Percentiles rank a stretch among this genome's conserved stretches.
phyloP scores from a whole-genome alignment of 108 stramenopile species.

The Cyclostephanos invisitatus region DNA sequence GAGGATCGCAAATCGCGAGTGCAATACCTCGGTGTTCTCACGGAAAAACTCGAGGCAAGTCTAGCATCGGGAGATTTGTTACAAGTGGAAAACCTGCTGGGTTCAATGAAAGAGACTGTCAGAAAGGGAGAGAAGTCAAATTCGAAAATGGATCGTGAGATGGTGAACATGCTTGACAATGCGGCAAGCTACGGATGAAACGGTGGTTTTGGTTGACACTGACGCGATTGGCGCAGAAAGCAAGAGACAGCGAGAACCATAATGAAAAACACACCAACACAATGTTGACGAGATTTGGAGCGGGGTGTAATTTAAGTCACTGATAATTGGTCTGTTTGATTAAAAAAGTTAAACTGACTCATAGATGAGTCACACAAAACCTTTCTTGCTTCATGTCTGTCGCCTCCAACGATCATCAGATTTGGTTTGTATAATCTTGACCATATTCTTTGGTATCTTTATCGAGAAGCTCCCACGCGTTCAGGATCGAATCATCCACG shows the following conservation, averaged over 20 bases:
- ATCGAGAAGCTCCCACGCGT: too few relatives aligned
- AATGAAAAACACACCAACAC: slow-evolving; percentile 29
- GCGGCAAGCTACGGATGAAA: slow-evolving; percentile 18
- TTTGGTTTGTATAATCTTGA: too few relatives aligned
- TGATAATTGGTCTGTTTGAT: too few relatives aligned
- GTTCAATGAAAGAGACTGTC: slow-evolving; percentile 29
- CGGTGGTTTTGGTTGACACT: background rate
- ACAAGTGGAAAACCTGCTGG: slow-evolving; percentile 14
- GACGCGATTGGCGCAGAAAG: slow-evolving; percentile 31
- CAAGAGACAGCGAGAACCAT: slow-evolving; percentile 34
- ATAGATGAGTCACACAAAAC: too few relatives aligned
- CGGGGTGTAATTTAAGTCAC: background rate
- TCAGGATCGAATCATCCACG: too few relatives aligned
- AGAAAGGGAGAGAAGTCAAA: slow-evolving; percentile 45
- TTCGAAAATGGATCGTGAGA: slow-evolving; percentile 52
- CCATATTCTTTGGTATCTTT: too few relatives aligned
- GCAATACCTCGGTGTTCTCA: slow-evolving; percentile 19
- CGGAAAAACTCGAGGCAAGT: slow-evolving; percentile 28
- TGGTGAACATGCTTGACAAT: slow-evolving; percentile 52
- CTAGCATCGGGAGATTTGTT: slow-evolving; percentile 24
- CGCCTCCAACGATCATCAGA: too few relatives aligned
- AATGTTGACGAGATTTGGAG: slow-evolving; percentile 14
- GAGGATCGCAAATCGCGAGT: slow-evolving; percentile 42
- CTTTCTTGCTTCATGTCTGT: too few relatives aligned
- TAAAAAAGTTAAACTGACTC: too few relatives aligned